phyloP scores from a whole-genome alignment of 768 basidiomycete genomes.

The Tephrocybe sp. region DNA sequence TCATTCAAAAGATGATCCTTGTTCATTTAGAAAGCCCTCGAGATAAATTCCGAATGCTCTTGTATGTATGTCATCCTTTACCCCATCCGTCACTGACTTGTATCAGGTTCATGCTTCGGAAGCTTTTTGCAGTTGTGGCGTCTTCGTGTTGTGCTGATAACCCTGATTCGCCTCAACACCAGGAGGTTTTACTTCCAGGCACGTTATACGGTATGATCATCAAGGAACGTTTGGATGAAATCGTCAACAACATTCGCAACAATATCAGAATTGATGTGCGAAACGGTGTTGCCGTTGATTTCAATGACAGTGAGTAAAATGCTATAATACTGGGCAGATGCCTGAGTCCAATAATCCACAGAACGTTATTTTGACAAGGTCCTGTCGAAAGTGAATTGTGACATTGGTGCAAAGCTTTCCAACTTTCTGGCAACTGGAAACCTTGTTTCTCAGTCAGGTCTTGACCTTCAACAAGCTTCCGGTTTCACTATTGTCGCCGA shows the following conservation, averaged over 20 bases:
- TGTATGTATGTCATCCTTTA: slow-evolving; percentile 54
- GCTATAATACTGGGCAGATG: background rate
- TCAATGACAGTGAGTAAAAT: slow-evolving; percentile 72
- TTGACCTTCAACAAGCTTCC: slow-evolving; percentile 95
- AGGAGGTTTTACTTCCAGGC: slow-evolving; percentile 95
- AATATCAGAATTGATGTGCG: slow-evolving; percentile 75
- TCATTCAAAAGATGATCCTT: slow-evolving; percentile 83
- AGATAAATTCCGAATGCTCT: slow-evolving; percentile 93
- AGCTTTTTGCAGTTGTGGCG: slow-evolving; percentile 89
- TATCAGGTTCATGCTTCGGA: slow-evolving; percentile 92
- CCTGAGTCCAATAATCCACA: slow-evolving; percentile 25
- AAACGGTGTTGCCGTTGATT: slow-evolving; percentile 80
- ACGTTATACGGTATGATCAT: slow-evolving; percentile 95
- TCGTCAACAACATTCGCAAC: slow-evolving; percentile 67
- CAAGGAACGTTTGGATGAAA: slow-evolving; percentile 95
- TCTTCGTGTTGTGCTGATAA: slow-evolving; percentile 91
- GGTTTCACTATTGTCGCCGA: slow-evolving; percentile 99
- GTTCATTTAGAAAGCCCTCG: slow-evolving; percentile 86
- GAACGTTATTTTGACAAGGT: slow-evolving; percentile 83
- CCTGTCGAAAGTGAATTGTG: slow-evolving; percentile 79
- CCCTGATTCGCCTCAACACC: slow-evolving; percentile 98
- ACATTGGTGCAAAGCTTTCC: slow-evolving; percentile 84
- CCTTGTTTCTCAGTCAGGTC: slow-evolving; percentile 88
- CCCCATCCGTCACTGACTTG: slow-evolving; percentile 2
- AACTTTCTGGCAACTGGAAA: slow-evolving; percentile 99